Conservation (phyloP, 495 filamentous ascomycete species). For the Trichoderma orchidacearum region DNA sequence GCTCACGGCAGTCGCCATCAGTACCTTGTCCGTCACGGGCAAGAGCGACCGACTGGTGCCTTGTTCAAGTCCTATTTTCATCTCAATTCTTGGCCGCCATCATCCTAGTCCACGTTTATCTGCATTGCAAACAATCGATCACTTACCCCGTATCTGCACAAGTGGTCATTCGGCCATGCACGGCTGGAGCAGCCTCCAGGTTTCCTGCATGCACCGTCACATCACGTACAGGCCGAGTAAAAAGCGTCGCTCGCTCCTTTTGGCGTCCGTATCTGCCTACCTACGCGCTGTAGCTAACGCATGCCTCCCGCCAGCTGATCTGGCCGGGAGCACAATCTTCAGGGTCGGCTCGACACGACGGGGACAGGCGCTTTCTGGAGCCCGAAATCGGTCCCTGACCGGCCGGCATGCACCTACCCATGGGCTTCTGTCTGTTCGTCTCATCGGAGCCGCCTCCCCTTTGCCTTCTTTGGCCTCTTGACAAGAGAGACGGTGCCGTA, state of each 20-base stretch:
- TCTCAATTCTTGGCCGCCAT: background rate
- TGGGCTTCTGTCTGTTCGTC: background rate
- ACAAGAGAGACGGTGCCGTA: background rate
- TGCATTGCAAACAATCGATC: too few relatives aligned
- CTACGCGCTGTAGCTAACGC: background rate
- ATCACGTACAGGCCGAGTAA: background rate
- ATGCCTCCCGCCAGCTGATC: too few relatives aligned
- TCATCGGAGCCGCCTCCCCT: background rate
- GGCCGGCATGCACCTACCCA: background rate
- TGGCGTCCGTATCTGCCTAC: too few relatives aligned
- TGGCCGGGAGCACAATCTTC: too few relatives aligned
- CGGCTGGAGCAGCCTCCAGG: too few relatives aligned
- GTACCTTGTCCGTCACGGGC: background rate
- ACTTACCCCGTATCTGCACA: too few relatives aligned
- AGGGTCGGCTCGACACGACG: too few relatives aligned
- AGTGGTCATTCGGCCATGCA: too few relatives aligned
- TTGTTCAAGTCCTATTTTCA: background rate
- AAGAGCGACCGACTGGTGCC: background rate
- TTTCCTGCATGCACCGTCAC: too few relatives aligned
- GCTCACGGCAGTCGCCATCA: background rate
- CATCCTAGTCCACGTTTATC: too few relatives aligned
- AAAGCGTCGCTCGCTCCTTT: background rate
- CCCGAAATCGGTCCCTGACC: background rate
- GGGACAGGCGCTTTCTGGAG: background rate
- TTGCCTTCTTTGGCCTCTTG: background rate